These are phyloP conservation scores for Pseudevernia furfuracea DNA, from an alignment of 495 filamentous ascomycete species.

Conservation along the genomic window DNA sequence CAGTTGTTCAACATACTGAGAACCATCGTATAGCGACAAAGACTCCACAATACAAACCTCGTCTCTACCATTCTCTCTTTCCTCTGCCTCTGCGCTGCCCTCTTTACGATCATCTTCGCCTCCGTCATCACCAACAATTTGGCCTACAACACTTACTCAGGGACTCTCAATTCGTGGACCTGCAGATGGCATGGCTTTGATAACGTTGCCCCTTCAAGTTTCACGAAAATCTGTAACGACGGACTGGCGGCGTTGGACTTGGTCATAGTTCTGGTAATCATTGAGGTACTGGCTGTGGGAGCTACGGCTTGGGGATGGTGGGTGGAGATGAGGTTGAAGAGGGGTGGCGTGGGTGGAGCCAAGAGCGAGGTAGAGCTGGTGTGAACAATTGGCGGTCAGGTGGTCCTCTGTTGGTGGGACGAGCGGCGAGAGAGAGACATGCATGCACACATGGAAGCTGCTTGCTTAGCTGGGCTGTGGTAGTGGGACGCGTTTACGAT, in stretches of 20 bases:
- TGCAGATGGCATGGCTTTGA: slow-evolving; percentile 41
- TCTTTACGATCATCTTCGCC: slow-evolving; percentile 38
- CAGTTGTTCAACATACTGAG: background rate
- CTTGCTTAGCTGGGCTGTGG: slow-evolving; percentile 11
- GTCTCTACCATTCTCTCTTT: slow-evolving; percentile 32
- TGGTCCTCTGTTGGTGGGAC: background rate
- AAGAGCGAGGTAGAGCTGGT: slow-evolving; percentile 23
- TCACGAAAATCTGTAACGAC: slow-evolving; percentile 39
- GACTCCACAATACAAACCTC: slow-evolving; percentile 37
- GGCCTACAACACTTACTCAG: slow-evolving; percentile 32
- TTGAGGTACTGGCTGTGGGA: slow-evolving; percentile 40
- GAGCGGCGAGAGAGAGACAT: background rate
- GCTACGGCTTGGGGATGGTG: slow-evolving; percentile 35
- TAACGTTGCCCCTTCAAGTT: slow-evolving; percentile 31
- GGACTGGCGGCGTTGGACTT: slow-evolving; percentile 37
- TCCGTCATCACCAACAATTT: slow-evolving; percentile 38
- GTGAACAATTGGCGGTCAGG: background rate
- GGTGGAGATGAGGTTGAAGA: slow-evolving; percentile 36
- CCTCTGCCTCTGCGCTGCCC: slow-evolving; percentile 36
- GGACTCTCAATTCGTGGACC: slow-evolving; percentile 46
- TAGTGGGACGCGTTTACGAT: background rate
- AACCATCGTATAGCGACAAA: background rate
- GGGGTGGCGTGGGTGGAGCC: slow-evolving; percentile 26
- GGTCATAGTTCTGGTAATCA: slow-evolving; percentile 37
- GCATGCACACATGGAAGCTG: background rate